A percentile compares a stretch with the other conserved stretches of the same genome.
phyloP scores from a whole-genome alignment of 163 green algal species.

The Chlamydomonas reinhardtii region DNA sequence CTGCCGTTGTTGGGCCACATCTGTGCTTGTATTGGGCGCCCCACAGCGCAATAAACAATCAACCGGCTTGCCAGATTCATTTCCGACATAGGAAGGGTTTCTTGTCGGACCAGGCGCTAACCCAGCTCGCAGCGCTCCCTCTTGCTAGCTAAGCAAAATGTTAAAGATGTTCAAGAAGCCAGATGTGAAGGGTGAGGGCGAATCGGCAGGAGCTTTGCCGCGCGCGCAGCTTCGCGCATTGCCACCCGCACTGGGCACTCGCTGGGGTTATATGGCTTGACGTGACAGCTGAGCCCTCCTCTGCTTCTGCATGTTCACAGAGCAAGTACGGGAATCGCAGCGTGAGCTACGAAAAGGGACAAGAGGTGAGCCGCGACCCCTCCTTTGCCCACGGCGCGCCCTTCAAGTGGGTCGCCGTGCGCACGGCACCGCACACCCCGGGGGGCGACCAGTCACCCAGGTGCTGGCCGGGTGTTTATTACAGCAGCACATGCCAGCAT shows the following conservation, averaged over 20 bases:
- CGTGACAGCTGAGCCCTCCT: neutral
- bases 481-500: neutral
- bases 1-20: no score
- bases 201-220: neutral
- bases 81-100: no score
- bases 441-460: no score
- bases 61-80: no score
- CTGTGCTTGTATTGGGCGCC: no score
- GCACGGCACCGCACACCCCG: no score
- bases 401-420: no score
- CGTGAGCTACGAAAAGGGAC: constrained; percentile 71
- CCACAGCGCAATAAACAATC: no score
- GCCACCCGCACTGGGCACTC: neutral
- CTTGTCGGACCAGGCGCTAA: no score
- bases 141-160: neutral
- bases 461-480: neutral
- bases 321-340: constrained; percentile 72
- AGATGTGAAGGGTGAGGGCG: constrained; percentile 45
- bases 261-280: no score
- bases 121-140: no score
- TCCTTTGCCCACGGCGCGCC: no score
- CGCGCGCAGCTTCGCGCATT: neutral
- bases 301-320: constrained; percentile 21
- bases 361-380: constrained; percentile 60
- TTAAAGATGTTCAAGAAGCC: constrained; percentile 52